Base-by-base conservation (phyloP, 768 basidiomycete species). In the Phylloporus sp. region DNA sequence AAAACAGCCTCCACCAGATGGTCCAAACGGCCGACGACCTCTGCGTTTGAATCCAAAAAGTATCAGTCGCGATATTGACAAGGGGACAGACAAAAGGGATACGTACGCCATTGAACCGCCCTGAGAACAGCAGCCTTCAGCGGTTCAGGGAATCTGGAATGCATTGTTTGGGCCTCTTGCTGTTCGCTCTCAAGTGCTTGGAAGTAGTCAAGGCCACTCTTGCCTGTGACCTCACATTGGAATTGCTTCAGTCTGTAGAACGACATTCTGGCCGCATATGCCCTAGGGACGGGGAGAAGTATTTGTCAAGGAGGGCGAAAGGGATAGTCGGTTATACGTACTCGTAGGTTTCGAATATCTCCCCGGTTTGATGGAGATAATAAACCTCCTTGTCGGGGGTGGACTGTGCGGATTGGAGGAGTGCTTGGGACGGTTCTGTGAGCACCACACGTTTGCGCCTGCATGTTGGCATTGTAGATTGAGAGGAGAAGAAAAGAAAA, bases 311-410 rank as follows among this genome's bases (percentile, higher is more conserved):
- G 44, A 58, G 52, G 55, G 62, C 46, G 46, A 55, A 49, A 57
- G 54, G 58, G 38, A 53, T 49, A 52, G 37, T 26, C 42, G 44
- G 54, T 51, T 52, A 61, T 46, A 45, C 89, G 64, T 62, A 96
- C 94, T 96, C 93, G 64, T 96, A 98, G 63, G 84, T 84, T 54
- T 91, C 84, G 66, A 98, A 98, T 69, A 98, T 89, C 79, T 98
- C 95, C 62, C 94, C 95, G 4, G 95, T 98, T 68, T 91, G 84
- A 54, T 82, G 74, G 62, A 98, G 84, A 74, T 89, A 94, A 72
- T 83, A 98, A 67, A 97, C 93, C 55, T 84, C 81, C 62, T 72
- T 80, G 67, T 74, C 71, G 28, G 81, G 81, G 72, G 83, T 79
- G 34, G 78, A 68, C 66, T 80, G 75, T 60, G 75, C 74, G 49